Percentiles rank a stretch among this genome's conserved stretches.
Evolutionary conservation across 2,329 filamentous ascomycete species (phyloP).

Genomic region (Penicillium griseofulvum): DNA sequence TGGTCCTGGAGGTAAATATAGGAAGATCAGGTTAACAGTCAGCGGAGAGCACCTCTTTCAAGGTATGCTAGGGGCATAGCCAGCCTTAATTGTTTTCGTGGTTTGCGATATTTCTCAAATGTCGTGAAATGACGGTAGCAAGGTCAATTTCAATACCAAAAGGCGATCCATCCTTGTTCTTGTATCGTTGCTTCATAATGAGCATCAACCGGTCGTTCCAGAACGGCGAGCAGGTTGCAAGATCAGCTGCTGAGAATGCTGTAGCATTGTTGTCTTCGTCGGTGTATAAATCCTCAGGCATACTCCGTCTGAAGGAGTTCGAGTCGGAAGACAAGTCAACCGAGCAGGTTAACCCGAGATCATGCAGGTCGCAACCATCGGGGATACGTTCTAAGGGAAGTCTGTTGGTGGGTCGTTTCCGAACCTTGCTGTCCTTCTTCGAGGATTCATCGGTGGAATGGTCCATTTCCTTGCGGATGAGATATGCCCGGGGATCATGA

Average conservation of each 20-base stretch:
- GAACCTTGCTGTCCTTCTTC: neutral
- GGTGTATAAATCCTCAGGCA: constrained; percentile 1
- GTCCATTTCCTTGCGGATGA: constrained; percentile 7
- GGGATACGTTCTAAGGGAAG: constrained; percentile 22
- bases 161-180: neutral
- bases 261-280: neutral
- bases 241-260: constrained; percentile 2
- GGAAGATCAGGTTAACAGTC: no score
- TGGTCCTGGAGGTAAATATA: no score
- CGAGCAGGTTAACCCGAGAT: neutral
- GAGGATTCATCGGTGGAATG: neutral
- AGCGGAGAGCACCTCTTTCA: neutral
- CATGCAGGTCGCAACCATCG: constrained; percentile 14
- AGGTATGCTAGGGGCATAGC: neutral
- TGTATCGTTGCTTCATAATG: constrained; percentile 14
- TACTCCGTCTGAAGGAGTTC: neutral
- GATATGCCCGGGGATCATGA: constrained; percentile 18
- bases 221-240: neutral
- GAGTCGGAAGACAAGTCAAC: neutral
- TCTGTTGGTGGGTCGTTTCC: constrained; percentile 5
- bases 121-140: constrained; percentile 1
- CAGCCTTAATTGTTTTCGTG: no score
- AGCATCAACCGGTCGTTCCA: constrained; percentile 13
- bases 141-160: constrained; percentile 7
- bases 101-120: neutral